These are phyloP conservation scores for Trichophyton simii DNA, from an alignment of 2,329 filamentous ascomycete species.

Conservation along the genomic window DNA sequence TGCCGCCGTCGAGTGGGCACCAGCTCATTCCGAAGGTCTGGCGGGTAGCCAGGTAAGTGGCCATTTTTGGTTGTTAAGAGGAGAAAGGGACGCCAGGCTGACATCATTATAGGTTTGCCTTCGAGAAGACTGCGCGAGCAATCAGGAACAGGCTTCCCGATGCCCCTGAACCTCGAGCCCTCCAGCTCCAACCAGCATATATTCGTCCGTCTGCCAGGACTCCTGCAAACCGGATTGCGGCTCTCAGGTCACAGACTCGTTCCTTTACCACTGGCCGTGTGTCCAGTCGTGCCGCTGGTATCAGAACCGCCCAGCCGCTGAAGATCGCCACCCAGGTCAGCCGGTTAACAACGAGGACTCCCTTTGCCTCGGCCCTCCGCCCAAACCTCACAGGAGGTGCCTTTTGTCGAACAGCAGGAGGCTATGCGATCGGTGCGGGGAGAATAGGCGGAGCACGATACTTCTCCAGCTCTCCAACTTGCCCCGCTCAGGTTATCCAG, in stretches of 20 bases:
- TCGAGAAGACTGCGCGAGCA: constrained; percentile 35
- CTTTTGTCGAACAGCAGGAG: constrained; percentile 71
- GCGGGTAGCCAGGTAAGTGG: constrained; percentile 35
- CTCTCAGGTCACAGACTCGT: constrained; percentile 49
- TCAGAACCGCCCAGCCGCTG: constrained; percentile 44
- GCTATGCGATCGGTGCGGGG: constrained; percentile 65
- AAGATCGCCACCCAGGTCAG: constrained; percentile 44
- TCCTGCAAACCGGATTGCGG: constrained; percentile 48
- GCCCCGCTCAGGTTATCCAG: constrained; percentile 79
- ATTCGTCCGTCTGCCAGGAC: constrained; percentile 46
- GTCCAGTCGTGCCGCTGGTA: constrained; percentile 38
- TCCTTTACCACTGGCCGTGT: constrained; percentile 47
- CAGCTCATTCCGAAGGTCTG: constrained; percentile 39
- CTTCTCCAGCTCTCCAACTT: constrained; percentile 78
- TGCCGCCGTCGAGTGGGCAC: constrained; percentile 39
- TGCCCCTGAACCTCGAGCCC: constrained; percentile 25
- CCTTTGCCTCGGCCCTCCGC: constrained; percentile 77
- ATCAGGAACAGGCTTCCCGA: constrained; percentile 33
- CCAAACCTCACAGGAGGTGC: constrained; percentile 86
- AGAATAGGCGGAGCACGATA: constrained; percentile 62
- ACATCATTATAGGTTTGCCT: constrained; percentile 30
- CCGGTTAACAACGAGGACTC: constrained; percentile 60
- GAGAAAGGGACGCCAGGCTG: neutral
- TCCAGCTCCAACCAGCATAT: constrained; percentile 48
- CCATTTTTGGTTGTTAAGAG: neutral